These are phyloP conservation scores for Ascochyta fabae DNA, from an alignment of 2,329 filamentous ascomycete genomes.

Conservation along the genomic window DNA sequence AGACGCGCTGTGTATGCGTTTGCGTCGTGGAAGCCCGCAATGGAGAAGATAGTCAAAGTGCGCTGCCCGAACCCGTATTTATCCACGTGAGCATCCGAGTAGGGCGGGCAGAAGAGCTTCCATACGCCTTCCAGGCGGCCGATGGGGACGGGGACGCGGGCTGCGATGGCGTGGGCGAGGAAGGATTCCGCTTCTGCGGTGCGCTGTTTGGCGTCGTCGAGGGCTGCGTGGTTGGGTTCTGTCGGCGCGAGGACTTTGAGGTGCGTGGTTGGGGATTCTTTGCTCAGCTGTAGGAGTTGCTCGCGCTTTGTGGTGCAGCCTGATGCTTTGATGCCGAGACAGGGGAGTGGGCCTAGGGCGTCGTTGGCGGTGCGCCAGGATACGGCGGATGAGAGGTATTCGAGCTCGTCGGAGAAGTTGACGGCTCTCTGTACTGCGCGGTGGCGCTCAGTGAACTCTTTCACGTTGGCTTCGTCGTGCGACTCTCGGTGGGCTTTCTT, in stretches of 20 bases:
- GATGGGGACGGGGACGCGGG: slow-evolving; percentile 35
- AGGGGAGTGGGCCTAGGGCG: slow-evolving; percentile 22
- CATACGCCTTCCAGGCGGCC: slow-evolving; percentile 33
- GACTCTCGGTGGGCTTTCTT: slow-evolving; percentile 21
- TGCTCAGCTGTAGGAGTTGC: slow-evolving; percentile 24
- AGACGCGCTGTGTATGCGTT: slow-evolving; percentile 33
- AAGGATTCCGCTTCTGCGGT: slow-evolving; percentile 21
- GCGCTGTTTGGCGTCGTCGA: slow-evolving; percentile 11
- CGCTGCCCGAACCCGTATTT: slow-evolving; percentile 38
- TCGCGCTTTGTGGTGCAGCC: slow-evolving; percentile 40
- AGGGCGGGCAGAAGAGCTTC: slow-evolving; percentile 38
- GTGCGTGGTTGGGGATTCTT: slow-evolving; percentile 7
- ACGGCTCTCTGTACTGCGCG: slow-evolving; percentile 21
- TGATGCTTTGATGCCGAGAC: slow-evolving; percentile 32
- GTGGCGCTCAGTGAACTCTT: slow-evolving; percentile 28
- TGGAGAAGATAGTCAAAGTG: slow-evolving; percentile 28
- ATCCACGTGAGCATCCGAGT: slow-evolving; percentile 34
- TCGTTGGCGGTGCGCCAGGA: slow-evolving; percentile 18
- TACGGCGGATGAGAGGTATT: slow-evolving; percentile 23
- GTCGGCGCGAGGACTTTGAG: slow-evolving; percentile 7
- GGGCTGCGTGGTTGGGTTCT: slow-evolving; percentile 1
- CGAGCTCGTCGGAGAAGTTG: slow-evolving; percentile 38
- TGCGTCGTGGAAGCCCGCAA: slow-evolving; percentile 22
- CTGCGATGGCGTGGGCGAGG: slow-evolving; percentile 24
- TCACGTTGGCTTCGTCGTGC: slow-evolving; percentile 24